Evolutionary conservation across 768 basidiomycete species (phyloP), one percentile per base, ranked within the genome.

Genomic region (Trametes sanguinea): DNA sequence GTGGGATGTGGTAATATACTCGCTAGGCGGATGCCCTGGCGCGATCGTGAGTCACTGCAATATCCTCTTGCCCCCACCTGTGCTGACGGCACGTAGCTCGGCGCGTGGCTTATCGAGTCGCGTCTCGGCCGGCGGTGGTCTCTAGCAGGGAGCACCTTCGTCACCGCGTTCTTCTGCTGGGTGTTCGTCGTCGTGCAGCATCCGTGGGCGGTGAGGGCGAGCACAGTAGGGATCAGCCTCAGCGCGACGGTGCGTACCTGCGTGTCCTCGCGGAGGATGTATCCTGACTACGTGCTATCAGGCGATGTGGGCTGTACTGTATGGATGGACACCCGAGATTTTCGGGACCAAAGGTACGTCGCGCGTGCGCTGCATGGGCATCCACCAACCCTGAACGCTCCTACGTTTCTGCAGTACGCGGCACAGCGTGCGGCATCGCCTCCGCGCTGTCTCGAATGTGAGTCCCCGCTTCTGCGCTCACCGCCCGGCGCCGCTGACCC

Each of bases 281-380:
- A 62, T 55, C 16, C 29, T 50, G 59, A 30, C 46, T 35, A 0
- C 10, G 11, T 9, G 6, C 22, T 1, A 35, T 42, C 65, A 89
- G 87, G 80, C 88, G 2, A 92, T 92, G 92, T 93, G 89, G 83
- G 90, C 92, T 10, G 87, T 94, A n/a, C 67, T 93, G 54, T 93
- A 93, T 67, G 90, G 91, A 3, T 92, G 91, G 88, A 94, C 93
- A 0, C 93, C 93, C 3, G 90, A 92, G 73, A 88, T 93, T 13
- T 95, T 95, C 69, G 86, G 83, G 0, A 92, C 92, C 0, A 85
- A 86, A 77, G 83, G 87, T 87, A 66, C 42, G 74, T 65, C 51
- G n/a, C 45, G 14, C n/a, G 7, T 35, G 13, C 9, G n/a, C 42
- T 46, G 27, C 10, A 5, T 43, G 13, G 6, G 4, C 16, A 35